phyloP scores from a whole-genome alignment of 2,329 filamentous ascomycete species.

The Chrysosporium queenslandicum region DNA sequence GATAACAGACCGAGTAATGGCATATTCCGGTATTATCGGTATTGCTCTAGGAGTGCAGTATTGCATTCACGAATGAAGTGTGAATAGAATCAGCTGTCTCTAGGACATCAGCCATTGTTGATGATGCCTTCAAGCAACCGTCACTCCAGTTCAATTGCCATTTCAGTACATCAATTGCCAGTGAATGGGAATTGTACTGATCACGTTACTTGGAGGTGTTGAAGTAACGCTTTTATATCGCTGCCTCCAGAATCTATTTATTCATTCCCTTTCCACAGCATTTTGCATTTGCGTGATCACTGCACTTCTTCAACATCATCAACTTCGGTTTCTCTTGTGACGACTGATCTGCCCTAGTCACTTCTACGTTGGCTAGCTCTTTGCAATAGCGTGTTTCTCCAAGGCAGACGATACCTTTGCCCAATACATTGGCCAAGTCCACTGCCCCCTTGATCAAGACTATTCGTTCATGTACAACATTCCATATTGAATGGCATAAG shows the following conservation, averaged over 20 bases:
- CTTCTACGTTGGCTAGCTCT: not conserved
- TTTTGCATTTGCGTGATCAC: not conserved
- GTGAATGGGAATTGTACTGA: no score
- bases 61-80: not conserved
- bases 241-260: not conserved
- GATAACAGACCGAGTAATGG: no score
- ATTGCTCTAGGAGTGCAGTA: not conserved
- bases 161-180: not conserved
- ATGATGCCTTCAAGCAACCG: not conserved
- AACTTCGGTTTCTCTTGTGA: not conserved
- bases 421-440: no score
- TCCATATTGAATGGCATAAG: no score
- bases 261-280: not conserved
- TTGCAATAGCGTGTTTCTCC: no score
- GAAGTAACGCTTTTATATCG: not conserved
- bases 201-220: not conserved
- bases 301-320: not conserved
- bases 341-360: not conserved
- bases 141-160: constrained; percentile 4
- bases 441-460: no score
- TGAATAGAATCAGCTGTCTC: not conserved
- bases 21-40: not conserved
- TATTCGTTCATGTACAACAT: no score
- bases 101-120: not conserved
- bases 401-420: no score